These are phyloP conservation scores for Daldinia decipiens DNA, from an alignment of 495 filamentous ascomycete genomes.

Conservation along the genomic window DNA sequence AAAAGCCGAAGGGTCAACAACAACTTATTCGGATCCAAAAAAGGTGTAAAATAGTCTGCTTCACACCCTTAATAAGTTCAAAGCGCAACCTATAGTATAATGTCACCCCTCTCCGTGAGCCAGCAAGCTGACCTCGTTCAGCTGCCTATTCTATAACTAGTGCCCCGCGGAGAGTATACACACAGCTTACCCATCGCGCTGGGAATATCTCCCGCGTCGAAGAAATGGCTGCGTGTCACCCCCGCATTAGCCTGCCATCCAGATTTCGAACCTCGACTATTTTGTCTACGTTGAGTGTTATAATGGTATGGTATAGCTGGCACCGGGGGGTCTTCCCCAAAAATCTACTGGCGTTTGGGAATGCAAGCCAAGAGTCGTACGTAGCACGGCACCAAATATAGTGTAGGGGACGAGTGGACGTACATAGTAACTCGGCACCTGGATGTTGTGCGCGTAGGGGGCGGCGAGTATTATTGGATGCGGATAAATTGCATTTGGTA, in stretches of 20 bases:
- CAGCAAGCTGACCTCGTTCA: slow-evolving; percentile 11
- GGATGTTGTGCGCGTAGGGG: not conserved
- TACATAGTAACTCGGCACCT: slow-evolving; percentile 17
- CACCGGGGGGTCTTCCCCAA: not conserved
- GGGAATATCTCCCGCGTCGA: slow-evolving; percentile 26
- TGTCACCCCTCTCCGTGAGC: slow-evolving; percentile 10
- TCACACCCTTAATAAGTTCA: slow-evolving; percentile 15
- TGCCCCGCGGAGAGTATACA: not conserved
- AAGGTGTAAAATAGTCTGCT: slow-evolving; percentile 17
- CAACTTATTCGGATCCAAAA: slow-evolving; percentile 23
- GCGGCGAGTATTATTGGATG: slow-evolving; percentile 20
- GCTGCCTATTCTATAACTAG: slow-evolving; percentile 31
- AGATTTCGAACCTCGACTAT: not conserved
- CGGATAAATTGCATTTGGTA: slow-evolving; percentile 35
- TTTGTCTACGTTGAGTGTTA: not conserved
- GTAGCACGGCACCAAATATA: slow-evolving; percentile 4
- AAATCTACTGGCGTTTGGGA: slow-evolving; percentile 1
- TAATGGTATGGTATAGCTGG: slow-evolving; percentile 18
- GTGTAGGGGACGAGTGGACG: not conserved
- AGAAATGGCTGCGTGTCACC: slow-evolving; percentile 26
- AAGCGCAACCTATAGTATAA: slow-evolving; percentile 18
- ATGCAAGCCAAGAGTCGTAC: slow-evolving; percentile 25
- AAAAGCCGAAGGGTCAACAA: slow-evolving; percentile 13
- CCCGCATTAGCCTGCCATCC: slow-evolving; percentile 30
- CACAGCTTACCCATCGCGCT: slow-evolving; percentile 20